Conservation (phyloP, 2,329 filamentous ascomycete species). For the Parastagonospora nodorum region DNA sequence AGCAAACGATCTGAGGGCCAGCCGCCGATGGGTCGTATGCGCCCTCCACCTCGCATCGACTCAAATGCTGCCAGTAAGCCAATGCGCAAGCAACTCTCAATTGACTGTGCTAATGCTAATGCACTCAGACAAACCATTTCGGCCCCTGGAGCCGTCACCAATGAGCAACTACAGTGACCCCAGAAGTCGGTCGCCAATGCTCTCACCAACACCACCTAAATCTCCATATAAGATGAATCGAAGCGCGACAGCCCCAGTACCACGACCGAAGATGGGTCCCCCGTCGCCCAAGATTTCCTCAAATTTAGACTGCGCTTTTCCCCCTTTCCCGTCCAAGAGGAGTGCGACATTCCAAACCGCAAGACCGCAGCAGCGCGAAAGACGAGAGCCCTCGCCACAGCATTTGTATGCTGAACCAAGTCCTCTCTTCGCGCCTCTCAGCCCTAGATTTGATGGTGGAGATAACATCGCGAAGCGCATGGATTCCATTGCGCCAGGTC, state of each 20-base stretch:
- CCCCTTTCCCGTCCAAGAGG: constrained; percentile 56
- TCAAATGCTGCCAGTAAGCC: constrained; percentile 63
- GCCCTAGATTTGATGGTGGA: constrained; percentile 51
- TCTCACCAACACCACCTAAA: constrained; percentile 26
- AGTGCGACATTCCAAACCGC: constrained; percentile 29
- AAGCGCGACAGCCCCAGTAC: constrained; percentile 42
- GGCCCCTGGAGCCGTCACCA: constrained; percentile 30
- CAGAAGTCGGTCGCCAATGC: constrained; percentile 26
- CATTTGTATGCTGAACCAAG: constrained; percentile 40
- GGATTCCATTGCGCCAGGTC: constrained; percentile 69
- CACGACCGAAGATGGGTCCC: constrained; percentile 33
- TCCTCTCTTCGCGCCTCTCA: constrained; percentile 54
- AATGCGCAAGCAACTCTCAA: not conserved
- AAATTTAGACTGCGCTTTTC: constrained; percentile 59
- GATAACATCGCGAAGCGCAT: constrained; percentile 63
- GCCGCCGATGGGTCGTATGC: constrained; percentile 52
- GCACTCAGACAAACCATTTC: constrained; percentile 43
- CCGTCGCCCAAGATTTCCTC: constrained; percentile 39
- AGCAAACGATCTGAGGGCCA: constrained; percentile 30
- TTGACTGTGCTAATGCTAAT: constrained; percentile 16
- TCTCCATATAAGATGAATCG: constrained; percentile 39
- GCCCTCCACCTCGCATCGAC: constrained; percentile 61
- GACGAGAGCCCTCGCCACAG: constrained; percentile 28
- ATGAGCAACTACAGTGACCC: constrained; percentile 35
- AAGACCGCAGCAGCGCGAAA: constrained; percentile 26